phyloP scores from a whole-genome alignment of 129 eudicot genomes.

The Gnaphalium uliginosum region DNA sequence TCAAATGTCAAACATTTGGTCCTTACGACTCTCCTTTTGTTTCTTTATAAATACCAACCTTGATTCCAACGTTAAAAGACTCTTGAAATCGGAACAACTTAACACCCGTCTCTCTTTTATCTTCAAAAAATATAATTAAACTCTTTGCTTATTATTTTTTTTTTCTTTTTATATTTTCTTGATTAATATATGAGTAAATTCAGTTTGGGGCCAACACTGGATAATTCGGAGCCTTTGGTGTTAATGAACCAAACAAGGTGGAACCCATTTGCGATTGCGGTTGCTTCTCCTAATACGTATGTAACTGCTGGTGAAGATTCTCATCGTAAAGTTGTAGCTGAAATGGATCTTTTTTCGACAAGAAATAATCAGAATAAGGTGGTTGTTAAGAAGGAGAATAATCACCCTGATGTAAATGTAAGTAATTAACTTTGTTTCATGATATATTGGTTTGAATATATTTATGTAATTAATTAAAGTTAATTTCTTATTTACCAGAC shows the following conservation, averaged over 20 bases:
- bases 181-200: conserved; percentile 9
- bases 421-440: conserved; percentile 25
- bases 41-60: conserved; percentile 39
- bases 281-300: neutral
- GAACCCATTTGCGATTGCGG: conserved; percentile 29
- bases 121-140: neutral
- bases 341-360: conserved; percentile 67
- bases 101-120: neutral
- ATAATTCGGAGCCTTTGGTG: conserved; percentile 51
- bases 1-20: conserved; percentile 34
- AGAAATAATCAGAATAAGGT: conserved; percentile 27
- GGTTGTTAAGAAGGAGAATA: conserved; percentile 52
- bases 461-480: conserved; percentile 12
- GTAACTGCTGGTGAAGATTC: conserved; percentile 4
- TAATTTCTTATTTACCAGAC: conserved; percentile 41
- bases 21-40: conserved; percentile 18
- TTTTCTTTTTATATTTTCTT: neutral
- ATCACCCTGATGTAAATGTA: conserved; percentile 55
- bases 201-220: conserved; percentile 52
- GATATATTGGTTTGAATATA: no score
- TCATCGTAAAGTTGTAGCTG: conserved; percentile 40
- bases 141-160: no score
- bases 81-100: conserved; percentile 40
- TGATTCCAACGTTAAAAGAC: conserved; percentile 49
- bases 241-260: conserved; percentile 45